Percentiles rank a stretch among this genome's conserved stretches.
Conservation (phyloP, 148 eudicot genomes). For the Drosera capensis region DNA sequence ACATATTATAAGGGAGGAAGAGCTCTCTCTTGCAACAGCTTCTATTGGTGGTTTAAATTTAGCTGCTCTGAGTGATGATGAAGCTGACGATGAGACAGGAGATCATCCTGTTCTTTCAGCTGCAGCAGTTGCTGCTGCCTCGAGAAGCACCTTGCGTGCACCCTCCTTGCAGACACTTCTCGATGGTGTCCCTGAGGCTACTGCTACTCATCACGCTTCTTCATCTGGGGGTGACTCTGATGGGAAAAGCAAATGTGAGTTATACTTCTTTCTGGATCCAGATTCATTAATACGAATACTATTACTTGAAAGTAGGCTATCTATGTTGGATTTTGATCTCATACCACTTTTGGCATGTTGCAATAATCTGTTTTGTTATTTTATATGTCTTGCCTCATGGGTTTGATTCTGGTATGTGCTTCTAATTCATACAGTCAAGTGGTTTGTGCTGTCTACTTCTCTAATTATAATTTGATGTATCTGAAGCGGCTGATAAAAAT, state of each 20-base stretch:
- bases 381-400: not conserved
- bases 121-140: conserved; percentile 83
- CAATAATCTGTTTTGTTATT: too few species aligned
- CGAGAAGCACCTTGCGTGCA: conserved; percentile 79
- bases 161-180: conserved; percentile 96
- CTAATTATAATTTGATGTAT: not conserved
- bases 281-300: not conserved
- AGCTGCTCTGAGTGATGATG: conserved; percentile 70
- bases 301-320: too few species aligned
- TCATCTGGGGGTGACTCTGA: conserved; percentile 98
- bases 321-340: too few species aligned
- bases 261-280: not conserved
- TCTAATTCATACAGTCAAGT: too few species aligned
- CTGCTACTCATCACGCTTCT: conserved; percentile 48
- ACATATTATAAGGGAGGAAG: conserved; percentile 89
- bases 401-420: too few species aligned
- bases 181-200: conserved; percentile 66
- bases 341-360: too few species aligned
- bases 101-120: conserved; percentile 68
- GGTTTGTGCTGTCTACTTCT: too few species aligned
- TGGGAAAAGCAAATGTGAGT: conserved; percentile 88
- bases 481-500: conserved; percentile 77
- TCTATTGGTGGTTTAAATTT: conserved; percentile 64
- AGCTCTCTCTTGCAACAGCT: conserved; percentile 69
- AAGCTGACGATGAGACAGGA: conserved; percentile 27